Percentiles rank a stretch among this genome's conserved stretches.
These are phyloP conservation scores for Cafeteria roenbergensis DNA, from an alignment of 108 stramenopile genomes.

Conservation along the genomic window DNA sequence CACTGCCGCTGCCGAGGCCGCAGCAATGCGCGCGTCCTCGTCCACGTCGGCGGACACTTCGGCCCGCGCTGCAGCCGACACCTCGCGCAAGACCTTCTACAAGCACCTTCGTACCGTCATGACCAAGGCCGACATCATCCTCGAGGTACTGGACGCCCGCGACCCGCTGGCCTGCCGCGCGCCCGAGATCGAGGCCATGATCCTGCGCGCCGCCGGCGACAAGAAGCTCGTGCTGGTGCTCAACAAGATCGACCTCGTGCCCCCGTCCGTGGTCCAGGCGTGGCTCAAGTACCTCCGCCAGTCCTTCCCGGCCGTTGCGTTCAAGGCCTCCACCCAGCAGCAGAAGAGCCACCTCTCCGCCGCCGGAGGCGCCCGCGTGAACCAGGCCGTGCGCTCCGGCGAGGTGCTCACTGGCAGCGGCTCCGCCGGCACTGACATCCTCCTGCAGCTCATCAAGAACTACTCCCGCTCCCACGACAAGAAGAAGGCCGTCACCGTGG, in stretches of 20 bases:
- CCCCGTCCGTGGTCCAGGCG: slow-evolving; percentile 67
- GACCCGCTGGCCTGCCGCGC: slow-evolving; percentile 79
- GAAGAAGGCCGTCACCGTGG: slow-evolving; percentile 72
- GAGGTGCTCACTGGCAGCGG: slow-evolving; percentile 29
- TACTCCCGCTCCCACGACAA: slow-evolving; percentile 72
- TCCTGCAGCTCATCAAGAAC: slow-evolving; percentile 90
- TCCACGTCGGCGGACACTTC: too few relatives aligned
- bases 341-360: slow-evolving; percentile 30
- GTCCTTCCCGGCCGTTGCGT: slow-evolving; percentile 68
- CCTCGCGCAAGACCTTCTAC: slow-evolving; percentile 60
- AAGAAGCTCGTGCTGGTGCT: slow-evolving; percentile 91
- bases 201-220: slow-evolving; percentile 72
- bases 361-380: slow-evolving; percentile 5
- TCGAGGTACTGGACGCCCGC: slow-evolving; percentile 93
- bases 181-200: slow-evolving; percentile 52
- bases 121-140: slow-evolving; percentile 78
- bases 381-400: slow-evolving; percentile 26
- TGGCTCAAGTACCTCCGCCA: slow-evolving; percentile 78
- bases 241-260: slow-evolving; percentile 96
- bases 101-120: slow-evolving; percentile 84
- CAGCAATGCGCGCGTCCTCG: too few relatives aligned
- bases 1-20: slow-evolving; percentile 9
- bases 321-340: slow-evolving; percentile 65
- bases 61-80: background rate
- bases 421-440: slow-evolving; percentile 78